A percentile compares a stretch with the other conserved stretches of the same genome.
These are phyloP conservation scores for Corymbia maculata DNA, from an alignment of 345 rosid genomes.

Conservation along the genomic window DNA sequence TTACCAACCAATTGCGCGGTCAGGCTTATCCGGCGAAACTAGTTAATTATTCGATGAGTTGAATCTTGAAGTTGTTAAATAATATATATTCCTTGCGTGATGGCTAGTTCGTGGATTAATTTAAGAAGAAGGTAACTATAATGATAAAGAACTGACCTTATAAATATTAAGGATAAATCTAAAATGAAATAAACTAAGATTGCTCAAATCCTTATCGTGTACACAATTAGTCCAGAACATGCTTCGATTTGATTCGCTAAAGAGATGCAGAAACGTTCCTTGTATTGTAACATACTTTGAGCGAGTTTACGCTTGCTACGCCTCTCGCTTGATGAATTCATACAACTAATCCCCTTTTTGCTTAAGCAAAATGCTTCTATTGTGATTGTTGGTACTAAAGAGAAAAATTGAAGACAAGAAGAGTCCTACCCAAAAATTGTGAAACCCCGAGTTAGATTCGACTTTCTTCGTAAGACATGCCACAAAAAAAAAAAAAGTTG, in stretches of 20 bases:
- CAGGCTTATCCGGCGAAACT: background rate
- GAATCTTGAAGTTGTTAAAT: background rate
- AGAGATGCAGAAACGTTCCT: background rate
- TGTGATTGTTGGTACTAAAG: no score
- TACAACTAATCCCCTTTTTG: background rate
- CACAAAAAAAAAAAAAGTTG: background rate
- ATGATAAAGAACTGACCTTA: background rate
- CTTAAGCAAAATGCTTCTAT: fast-evolving
- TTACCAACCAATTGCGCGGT: background rate
- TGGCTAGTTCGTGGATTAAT: background rate
- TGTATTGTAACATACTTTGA: fast-evolving
- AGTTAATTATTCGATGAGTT: background rate
- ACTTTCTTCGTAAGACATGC: background rate
- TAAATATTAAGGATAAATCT: background rate
- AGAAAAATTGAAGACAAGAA: background rate
- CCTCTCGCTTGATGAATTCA: background rate
- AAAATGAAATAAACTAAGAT: background rate
- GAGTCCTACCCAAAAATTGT: background rate
- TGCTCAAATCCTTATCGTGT: background rate
- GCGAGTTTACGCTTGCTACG: background rate
- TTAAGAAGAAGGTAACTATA: background rate
- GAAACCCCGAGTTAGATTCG: background rate
- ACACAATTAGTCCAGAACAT: fast-evolving
- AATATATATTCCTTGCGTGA: background rate
- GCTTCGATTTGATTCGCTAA: background rate